A percentile compares a stretch with the other conserved stretches of the same genome.
phyloP scores from a whole-genome alignment of 257 asterid species.

The Orobanche coerulescens region DNA sequence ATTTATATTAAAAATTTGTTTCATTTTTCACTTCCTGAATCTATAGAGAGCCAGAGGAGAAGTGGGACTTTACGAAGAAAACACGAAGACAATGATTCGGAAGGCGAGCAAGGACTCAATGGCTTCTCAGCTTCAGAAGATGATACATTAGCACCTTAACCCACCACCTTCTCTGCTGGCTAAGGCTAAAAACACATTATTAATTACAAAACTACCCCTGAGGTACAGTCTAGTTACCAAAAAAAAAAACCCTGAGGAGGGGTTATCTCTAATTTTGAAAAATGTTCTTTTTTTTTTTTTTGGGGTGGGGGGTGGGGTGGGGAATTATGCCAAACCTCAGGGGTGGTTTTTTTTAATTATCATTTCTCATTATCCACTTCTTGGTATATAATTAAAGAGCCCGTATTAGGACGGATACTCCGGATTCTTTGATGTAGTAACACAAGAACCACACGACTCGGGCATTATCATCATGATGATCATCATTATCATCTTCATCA shows the following conservation, averaged over 20 bases:
- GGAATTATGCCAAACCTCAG: no score
- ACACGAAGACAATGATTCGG: conserved; percentile 36
- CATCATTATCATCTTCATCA: no score
- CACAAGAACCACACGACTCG: not conserved
- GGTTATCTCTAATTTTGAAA: no score
- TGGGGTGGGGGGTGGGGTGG: no score
- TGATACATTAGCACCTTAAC: conserved; percentile 33
- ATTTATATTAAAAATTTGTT: no score
- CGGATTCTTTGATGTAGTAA: conserved; percentile 1
- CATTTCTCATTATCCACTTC: conserved; percentile 8
- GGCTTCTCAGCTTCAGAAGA: conserved; percentile 58
- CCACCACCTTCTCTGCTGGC: not conserved
- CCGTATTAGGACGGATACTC: conserved; percentile 33
- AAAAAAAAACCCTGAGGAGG: not conserved
- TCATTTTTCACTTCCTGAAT: conserved; percentile 6
- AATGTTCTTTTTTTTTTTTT: no score
- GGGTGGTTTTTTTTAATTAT: no score
- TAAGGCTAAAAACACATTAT: not conserved
- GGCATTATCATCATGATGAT: not conserved
- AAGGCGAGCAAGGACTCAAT: conserved; percentile 40
- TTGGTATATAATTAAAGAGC: conserved; percentile 28
- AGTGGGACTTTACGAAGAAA: conserved; percentile 36
- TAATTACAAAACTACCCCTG: no score
- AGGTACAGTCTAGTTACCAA: no score
- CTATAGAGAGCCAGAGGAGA: conserved; percentile 53